Evolutionary conservation across 1,284 basidiomycete species (phyloP).

Genomic region (Rhodotorula mucilaginosa): DNA sequence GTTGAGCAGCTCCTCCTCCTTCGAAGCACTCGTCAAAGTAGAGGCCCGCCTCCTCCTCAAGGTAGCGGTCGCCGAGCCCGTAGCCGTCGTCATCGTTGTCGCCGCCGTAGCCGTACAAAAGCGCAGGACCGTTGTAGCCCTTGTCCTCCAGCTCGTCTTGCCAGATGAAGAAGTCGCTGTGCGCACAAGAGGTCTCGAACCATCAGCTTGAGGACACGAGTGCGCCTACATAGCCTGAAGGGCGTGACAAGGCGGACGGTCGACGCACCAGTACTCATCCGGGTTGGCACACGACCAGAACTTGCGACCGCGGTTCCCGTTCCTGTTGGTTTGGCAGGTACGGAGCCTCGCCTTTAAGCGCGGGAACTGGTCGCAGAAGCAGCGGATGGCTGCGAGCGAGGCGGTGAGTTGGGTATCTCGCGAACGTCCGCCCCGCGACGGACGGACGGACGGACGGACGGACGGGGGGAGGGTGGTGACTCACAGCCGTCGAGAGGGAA

Average conservation of each 20-base stretch:
- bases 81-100: not conserved
- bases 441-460: not conserved
- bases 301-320: conserved; percentile 4
- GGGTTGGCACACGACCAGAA: conserved; percentile 5
- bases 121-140: not conserved
- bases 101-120: not conserved
- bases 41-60: not conserved
- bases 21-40: not conserved
- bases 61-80: not conserved
- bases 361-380: conserved; percentile 14
- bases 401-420: not conserved
- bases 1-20: not conserved
- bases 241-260: not conserved
- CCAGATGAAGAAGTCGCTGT: conserved; percentile 3
- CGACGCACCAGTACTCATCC: not conserved
- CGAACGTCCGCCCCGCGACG: not conserved
- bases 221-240: not conserved
- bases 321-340: conserved; percentile 4
- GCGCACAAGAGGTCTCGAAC: too few relatives aligned
- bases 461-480: too few relatives aligned
- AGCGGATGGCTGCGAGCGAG: not conserved
- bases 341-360: not conserved
- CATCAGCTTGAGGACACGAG: not conserved
- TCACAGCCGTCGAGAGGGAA: too few relatives aligned
- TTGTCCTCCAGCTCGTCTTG: not conserved